Evolutionary conservation across 768 basidiomycete genomes (phyloP), one percentile per base, ranked within the genome.

Genomic region (Leccinellum luteum): DNA sequence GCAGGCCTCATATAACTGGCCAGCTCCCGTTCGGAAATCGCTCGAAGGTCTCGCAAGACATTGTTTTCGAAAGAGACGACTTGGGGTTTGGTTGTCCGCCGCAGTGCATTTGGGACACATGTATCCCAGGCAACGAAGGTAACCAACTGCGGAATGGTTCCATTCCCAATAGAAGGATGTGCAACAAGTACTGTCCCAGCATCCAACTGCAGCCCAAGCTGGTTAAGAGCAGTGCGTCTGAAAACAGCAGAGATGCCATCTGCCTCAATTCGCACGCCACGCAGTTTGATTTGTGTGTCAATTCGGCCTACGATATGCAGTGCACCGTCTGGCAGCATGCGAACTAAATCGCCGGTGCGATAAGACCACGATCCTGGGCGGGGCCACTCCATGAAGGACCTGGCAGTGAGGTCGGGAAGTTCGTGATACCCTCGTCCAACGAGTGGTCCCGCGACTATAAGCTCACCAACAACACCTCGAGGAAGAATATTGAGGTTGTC

Each of bases 201-300:
- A 52, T 80, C 76, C 38, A 80, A 66, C 44, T 59, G 62, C 27
- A 69, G 27, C 21, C 57, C 62, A 28, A 61, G 62, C 41, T 52
- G 60, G 25, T 43, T 43, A 31, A 43, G 57, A 60, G 54, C 66
- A 32, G 58, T 25, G 17, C 53, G 54, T 47, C 56, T 75, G 19
- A 81, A 63, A 43, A 79, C 74, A 28, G 79, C 71, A n/a, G 78
- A 80, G 25, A 82, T 75, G 6, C 80, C 81, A 58, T 80, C 80
- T 2, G 76, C 75, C 61, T 82, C 81, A 19, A 82, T 81, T n/a
- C 81, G 78, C 19, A 82, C 79, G 25, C 81, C 81, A 35, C 79
- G 74, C 38, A 80, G 62, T 65, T 82, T 82, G 64, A 82, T 77
- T 56, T 82, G 81, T 6, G 76, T 75, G 61, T 82, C 81, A 49